Conservation (phyloP, 352 stramenopile species). For the Pythium vanterpoolii region DNA sequence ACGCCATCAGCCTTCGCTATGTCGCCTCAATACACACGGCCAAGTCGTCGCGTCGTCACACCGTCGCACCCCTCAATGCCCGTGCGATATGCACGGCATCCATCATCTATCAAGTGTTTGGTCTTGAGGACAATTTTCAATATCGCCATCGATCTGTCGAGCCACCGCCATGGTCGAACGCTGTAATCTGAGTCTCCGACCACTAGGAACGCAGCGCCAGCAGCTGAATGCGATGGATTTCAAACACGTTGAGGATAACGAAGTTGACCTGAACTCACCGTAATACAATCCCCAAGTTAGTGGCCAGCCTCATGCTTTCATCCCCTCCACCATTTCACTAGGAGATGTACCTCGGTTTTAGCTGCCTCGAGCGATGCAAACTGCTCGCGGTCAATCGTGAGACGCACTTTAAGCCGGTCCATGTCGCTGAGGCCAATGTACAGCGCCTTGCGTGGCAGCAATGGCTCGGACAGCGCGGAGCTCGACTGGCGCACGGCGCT, state of each 20-base stretch:
- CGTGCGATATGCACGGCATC: too few relatives aligned
- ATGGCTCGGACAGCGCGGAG: neutral
- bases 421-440: conserved; percentile 24
- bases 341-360: conserved; percentile 53
- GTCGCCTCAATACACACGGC: too few relatives aligned
- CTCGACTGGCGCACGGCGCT: conserved; percentile 18
- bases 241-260: conserved; percentile 51
- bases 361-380: conserved; percentile 54
- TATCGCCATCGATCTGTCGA: too few relatives aligned
- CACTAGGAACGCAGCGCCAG: conserved; percentile 5
- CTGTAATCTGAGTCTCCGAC: neutral
- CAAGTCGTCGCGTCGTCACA: too few relatives aligned
- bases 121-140: neutral
- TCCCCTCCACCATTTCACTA: neutral
- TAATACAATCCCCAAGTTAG: neutral
- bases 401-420: conserved; percentile 58
- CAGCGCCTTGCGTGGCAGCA: conserved; percentile 8
- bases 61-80: too few relatives aligned
- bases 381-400: conserved; percentile 46
- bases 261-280: conserved; percentile 65
- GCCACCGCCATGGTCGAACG: too few relatives aligned
- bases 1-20: too few relatives aligned
- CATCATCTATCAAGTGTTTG: too few relatives aligned
- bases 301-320: neutral
- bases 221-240: conserved; percentile 34